Evolutionary conservation across 2,329 filamentous ascomycete genomes (phyloP).

Genomic region (Aspergillus fumigatiaffinis): DNA sequence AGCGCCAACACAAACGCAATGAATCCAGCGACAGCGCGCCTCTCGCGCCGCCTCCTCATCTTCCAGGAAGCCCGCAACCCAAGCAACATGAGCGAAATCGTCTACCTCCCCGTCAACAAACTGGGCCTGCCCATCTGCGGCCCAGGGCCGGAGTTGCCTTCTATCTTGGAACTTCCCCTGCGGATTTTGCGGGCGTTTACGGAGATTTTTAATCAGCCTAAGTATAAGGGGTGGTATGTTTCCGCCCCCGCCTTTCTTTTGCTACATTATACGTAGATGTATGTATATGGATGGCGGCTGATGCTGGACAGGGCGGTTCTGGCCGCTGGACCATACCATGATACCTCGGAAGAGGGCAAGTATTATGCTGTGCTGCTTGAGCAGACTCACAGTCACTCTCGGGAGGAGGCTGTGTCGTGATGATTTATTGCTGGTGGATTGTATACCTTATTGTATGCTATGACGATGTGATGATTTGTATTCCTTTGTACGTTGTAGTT

Average conservation of each 20-base stretch:
- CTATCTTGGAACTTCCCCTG: slow-evolving; percentile 33
- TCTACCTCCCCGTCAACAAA: slow-evolving; percentile 35
- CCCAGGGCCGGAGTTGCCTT: slow-evolving; percentile 29
- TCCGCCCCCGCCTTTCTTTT: neutral
- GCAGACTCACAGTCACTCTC: slow-evolving; percentile 13
- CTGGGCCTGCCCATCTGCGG: slow-evolving; percentile 34
- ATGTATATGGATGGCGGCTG: neutral
- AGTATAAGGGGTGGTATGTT: slow-evolving; percentile 37
- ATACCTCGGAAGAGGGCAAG: slow-evolving; percentile 34
- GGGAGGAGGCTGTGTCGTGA: neutral
- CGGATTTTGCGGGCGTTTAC: slow-evolving; percentile 34
- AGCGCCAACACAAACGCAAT: slow-evolving; percentile 3
- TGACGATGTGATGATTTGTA: slow-evolving; percentile 1
- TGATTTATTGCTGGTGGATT: neutral
- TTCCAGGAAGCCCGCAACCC: slow-evolving; percentile 36
- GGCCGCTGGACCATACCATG: slow-evolving; percentile 33
- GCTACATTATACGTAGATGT: neutral
- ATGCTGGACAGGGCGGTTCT: slow-evolving; percentile 26
- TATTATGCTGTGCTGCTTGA: slow-evolving; percentile 37
- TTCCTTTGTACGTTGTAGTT: neutral
- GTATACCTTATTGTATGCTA: neutral
- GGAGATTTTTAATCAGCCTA: slow-evolving; percentile 36
- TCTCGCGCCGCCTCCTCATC: slow-evolving; percentile 30
- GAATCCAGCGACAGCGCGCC: slow-evolving; percentile 3
- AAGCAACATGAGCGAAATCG: slow-evolving; percentile 22